Evolutionary conservation across 176 grass and related monocot species (phyloP), one percentile per base, ranked within the genome.

Genomic region (Phragmites australis): DNA sequence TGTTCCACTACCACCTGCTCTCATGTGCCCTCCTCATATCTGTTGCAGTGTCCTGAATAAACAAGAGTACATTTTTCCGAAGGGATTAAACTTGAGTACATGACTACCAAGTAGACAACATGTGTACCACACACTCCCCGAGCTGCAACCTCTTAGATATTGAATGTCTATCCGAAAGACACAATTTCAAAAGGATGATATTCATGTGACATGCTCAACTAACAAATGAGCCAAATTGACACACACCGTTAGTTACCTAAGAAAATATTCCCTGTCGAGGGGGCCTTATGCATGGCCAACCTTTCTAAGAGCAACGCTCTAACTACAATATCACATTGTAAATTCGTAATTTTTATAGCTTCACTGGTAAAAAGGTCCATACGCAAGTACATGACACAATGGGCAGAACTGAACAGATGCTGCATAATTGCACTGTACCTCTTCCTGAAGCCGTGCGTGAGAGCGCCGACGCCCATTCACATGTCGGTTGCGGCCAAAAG

Each of bases 361-460:
- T 37, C 37, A 74, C 14, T 19, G 3, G 9, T 18, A 42, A 18
- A 37, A 29, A 37, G 30, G 43, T 61, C 45, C 29, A 59, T 25
- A 29, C 18, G 31, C 70, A 82, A 57, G 1, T 26, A 22, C 11
- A 60, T 2, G 46, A 59, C 51, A 44, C 19, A 75, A 42, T 22
- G 40, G 8, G 58, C 32, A 47, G 25, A 77, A 42, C 40, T 12
- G 47, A 87, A 10, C 27, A 56, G n/a, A 71, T 74, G 18, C 44
- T 50, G 59, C 21, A 32, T 49, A 4, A 61, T 13, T 83, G 68
- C 15, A 29, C 10, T 10, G 49, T 88, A 93, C 86, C 87, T 92
- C 96, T 53, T 95, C 88, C 77, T 98, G 90, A 7, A 85, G 59
- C 27, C 88, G 90, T 29, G 55, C 65, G 26, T 83, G 81, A 21